These are phyloP conservation scores for Didymella pinodella DNA, from an alignment of 2,329 filamentous ascomycete species.

Conservation along the genomic window DNA sequence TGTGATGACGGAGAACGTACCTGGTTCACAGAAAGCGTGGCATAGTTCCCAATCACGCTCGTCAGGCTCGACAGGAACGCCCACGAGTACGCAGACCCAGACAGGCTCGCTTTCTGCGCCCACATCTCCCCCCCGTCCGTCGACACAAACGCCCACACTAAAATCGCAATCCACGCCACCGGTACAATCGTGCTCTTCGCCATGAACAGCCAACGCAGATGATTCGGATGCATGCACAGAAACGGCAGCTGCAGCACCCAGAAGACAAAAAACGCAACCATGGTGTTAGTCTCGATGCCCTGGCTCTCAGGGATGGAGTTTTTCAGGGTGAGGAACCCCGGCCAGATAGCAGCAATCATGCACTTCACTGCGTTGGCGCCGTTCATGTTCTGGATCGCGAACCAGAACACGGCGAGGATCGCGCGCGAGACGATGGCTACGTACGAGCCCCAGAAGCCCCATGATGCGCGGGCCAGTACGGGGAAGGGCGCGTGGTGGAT, in stretches of 20 bases:
- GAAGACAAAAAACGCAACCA: conserved; percentile 67
- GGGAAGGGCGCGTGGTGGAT: conserved; percentile 63
- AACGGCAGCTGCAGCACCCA: conserved; percentile 64
- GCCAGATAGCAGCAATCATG: conserved; percentile 66
- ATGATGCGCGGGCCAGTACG: conserved; percentile 63
- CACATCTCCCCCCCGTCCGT: conserved; percentile 63
- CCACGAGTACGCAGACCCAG: conserved; percentile 62
- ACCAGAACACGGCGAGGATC: conserved; percentile 67
- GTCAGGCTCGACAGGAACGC: conserved; percentile 61
- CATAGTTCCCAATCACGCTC: conserved; percentile 60
- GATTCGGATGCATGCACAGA: conserved; percentile 64
- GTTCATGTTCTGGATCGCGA: conserved; percentile 71
- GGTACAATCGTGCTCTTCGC: conserved; percentile 59
- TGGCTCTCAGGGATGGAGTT: conserved; percentile 61
- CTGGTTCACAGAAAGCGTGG: conserved; percentile 61
- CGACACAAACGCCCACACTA: conserved; percentile 68
- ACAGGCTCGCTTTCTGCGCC: conserved; percentile 55
- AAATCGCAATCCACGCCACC: conserved; percentile 66
- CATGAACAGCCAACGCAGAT: conserved; percentile 63
- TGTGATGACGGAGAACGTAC: conserved; percentile 24
- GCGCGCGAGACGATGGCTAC: conserved; percentile 62
- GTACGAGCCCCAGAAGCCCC: conserved; percentile 66
- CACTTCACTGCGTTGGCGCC: conserved; percentile 63
- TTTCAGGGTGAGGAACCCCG: conserved; percentile 61
- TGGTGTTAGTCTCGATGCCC: conserved; percentile 64